Evolutionary conservation across 169 alveolate species (phyloP).

Genomic region (Amoebophrya sp.): DNA sequence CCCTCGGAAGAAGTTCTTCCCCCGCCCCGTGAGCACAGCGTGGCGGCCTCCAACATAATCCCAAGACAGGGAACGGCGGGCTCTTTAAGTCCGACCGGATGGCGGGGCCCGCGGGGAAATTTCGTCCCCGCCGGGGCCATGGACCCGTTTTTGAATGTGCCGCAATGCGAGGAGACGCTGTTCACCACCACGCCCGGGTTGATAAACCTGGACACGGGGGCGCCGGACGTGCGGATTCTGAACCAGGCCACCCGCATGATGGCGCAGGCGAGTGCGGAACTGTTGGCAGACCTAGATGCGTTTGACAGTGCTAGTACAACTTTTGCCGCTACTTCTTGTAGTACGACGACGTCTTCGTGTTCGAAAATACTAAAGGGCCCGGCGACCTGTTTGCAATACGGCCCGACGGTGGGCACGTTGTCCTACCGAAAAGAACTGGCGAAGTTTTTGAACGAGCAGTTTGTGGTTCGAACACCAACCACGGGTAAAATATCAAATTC

Average conservation of each 20-base stretch:
- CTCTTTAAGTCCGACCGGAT: not conserved
- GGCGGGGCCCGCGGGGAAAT: slow-evolving; percentile 28
- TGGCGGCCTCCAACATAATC: no score
- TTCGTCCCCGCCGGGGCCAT: not conserved
- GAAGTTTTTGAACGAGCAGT: not conserved
- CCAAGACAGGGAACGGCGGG: not conserved
- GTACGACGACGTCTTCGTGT: not conserved
- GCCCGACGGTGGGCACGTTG: not conserved
- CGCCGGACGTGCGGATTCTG: not conserved
- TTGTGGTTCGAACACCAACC: not conserved
- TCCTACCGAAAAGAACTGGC: not conserved
- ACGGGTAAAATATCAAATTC: not conserved
- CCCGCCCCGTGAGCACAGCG: no score
- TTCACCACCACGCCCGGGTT: not conserved
- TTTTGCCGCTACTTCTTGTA: not conserved
- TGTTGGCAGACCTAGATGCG: not conserved
- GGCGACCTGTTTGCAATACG: not conserved
- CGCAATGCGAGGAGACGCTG: not conserved
- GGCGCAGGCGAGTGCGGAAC: not conserved
- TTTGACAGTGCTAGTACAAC: not conserved
- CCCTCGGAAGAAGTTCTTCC: no score
- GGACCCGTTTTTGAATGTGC: not conserved
- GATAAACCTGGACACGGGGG: slow-evolving; percentile 1
- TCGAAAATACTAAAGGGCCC: not conserved
- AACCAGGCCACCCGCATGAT: not conserved